Evolutionary conservation across 2,329 filamentous ascomycete species (phyloP), one percentile per base, ranked within the genome.

Genomic region (Tympanopsis confertula): DNA sequence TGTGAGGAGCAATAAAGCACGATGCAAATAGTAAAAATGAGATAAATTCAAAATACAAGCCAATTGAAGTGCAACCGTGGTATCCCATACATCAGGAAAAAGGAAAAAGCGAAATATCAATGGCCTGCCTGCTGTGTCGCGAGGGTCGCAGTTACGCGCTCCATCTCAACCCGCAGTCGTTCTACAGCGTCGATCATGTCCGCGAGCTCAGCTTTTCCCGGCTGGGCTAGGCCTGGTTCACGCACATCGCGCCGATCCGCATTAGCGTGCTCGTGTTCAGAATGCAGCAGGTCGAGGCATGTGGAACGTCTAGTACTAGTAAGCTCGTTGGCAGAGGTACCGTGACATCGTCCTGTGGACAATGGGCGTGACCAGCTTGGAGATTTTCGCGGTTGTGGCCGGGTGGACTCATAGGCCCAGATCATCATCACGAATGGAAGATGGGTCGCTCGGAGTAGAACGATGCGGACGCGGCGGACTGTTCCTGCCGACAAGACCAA

Each of bases 361-460:
- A 44, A 35, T 46, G 45, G 40, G 46, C 50, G 42, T 18, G 15
- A 29, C 18, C 14, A 32, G 42, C 39, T 40, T 41, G 14, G 24
- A 35, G 14, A 30, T 35, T 18, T 36, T 39, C 13, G 14, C 32
- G n/a, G 29, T 29, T 42, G 22, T 35, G 35, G 20, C 19, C 29
- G 24, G 5, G 13, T 35, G 24, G 35, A 50, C 49, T 71, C 74
- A 50, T 71, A 78, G n/a, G 58, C 54, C 60, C 69, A 68, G 39
- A 78, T 77, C 38, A 71, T 53, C 28, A 58, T 63, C 37, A 78
- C 68, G 45, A 71, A 69, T 13, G 74, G 72, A 35, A 68, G 53
- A 53, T 78, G 74, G 2, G 72, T 76, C 36, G 63, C 64, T 50
- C 72, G 74, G 41, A 78, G 64, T 35, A 78, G 52, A 30, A 74